Percentiles rank a stretch among this genome's conserved stretches.
phyloP scores from a whole-genome alignment of 2,329 filamentous ascomycete species.

The Xylariaceae sp. region DNA sequence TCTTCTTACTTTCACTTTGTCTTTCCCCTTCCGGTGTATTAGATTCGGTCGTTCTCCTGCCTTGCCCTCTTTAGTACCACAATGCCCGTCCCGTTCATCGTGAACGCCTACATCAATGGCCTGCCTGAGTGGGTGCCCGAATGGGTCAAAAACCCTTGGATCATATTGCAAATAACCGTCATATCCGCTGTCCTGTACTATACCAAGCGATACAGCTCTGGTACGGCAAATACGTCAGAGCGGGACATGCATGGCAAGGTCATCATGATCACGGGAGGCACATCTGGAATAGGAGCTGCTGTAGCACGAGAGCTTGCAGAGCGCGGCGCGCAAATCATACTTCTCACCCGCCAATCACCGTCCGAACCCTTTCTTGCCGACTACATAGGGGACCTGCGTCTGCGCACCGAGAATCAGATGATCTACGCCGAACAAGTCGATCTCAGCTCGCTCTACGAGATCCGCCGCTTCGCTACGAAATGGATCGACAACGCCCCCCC shows the following conservation, averaged over 20 bases:
- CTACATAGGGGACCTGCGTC: constrained; percentile 83
- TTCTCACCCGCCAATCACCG: constrained; percentile 78
- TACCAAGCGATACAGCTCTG: constrained; percentile 73
- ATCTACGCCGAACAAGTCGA: constrained; percentile 97
- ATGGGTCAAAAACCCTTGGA: constrained; percentile 35
- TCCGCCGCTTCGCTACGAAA: constrained; percentile 89
- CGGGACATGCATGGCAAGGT: constrained; percentile 90
- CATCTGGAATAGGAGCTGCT: constrained; percentile 82
- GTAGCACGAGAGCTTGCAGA: constrained; percentile 70
- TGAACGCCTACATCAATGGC: constrained; percentile 45
- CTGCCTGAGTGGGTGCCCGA: constrained; percentile 46
- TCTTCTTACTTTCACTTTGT: too few relatives aligned
- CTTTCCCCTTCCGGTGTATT: too few relatives aligned
- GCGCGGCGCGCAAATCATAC: constrained; percentile 83
- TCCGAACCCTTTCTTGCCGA: constrained; percentile 87
- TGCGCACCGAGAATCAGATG: constrained; percentile 72
- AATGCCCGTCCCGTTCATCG: constrained; percentile 43
- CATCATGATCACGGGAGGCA: constrained; percentile 89
- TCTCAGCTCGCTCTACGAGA: constrained; percentile 79
- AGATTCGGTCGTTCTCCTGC: background rate
- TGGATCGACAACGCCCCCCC: constrained; percentile 97
- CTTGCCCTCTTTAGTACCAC: constrained; percentile 1
- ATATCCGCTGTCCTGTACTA: constrained; percentile 38
- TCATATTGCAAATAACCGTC: constrained; percentile 37
- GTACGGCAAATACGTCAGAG: constrained; percentile 70